Evolutionary conservation across 495 filamentous ascomycete species (phyloP), one percentile per base, ranked within the genome.

Genomic region (Daldinia decipiens): DNA sequence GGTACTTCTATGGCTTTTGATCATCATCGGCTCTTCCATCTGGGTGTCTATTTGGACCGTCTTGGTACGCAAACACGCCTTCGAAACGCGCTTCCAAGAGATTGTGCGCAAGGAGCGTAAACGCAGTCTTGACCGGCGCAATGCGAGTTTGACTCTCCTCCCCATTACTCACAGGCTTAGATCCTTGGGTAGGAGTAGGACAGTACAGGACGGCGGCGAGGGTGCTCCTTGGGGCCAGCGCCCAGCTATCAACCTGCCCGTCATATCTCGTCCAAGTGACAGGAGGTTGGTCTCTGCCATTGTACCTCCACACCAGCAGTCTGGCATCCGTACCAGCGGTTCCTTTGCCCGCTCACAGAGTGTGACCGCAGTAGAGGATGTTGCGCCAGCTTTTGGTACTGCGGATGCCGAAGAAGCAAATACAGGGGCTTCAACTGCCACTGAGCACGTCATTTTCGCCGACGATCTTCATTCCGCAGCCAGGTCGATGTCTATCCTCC

Each of bases 21-120:
- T 93, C 32, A 83, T 94, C 55, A 76, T 93, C 13, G 93, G 93
- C 4, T 90, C 90, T 45, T 84, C 89, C 15, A 89, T 92, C 26
- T 89, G 87, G 76, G 90, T 92, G 0, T 86, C 83, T 5, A 84
- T 86, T 21, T 86, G 85, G 71, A 89, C 89, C 0, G 84, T 92
- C 12, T 79, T 88, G 32, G 86, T 91, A 9, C 83, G 93, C 29
- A 90, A 88, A 76, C 84, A 84, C 70, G 89, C 86, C 7, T 96
- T 96, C 72, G 89, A 94, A 76, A 78, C 76, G 9, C 87, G 88
- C 58, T 89, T 94, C 74, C 74, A 86, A 59, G 79, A 82, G 38
- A 82, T 92, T 45, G 84, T 88, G 13, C 79, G 84, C 57, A 81
- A 83, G 45, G 84, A 84, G 61, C 81, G 79, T 13, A 72, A 76